Percentiles rank a stretch among this genome's conserved stretches.
These are phyloP conservation scores for Amniculicola lignicola DNA, from an alignment of 495 filamentous ascomycete species.

Conservation along the genomic window DNA sequence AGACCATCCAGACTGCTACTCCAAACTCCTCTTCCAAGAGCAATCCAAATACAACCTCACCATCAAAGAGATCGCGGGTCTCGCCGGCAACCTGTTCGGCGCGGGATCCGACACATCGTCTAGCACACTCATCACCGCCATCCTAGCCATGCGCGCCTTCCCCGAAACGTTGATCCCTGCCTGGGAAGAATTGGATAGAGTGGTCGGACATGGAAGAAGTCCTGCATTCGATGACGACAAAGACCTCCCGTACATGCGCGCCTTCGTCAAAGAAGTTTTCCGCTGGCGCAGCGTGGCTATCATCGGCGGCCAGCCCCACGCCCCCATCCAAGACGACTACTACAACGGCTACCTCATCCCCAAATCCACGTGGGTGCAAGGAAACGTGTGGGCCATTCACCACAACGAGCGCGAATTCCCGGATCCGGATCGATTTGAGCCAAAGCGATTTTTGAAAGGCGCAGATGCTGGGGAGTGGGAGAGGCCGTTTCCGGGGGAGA, in stretches of 20 bases:
- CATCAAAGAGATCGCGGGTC: conserved; percentile 42
- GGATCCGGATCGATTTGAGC: conserved; percentile 46
- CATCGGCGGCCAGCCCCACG: conserved; percentile 42
- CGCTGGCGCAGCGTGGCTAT: conserved; percentile 41
- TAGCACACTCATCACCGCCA: conserved; percentile 39
- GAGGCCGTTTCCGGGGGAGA: conserved; percentile 58
- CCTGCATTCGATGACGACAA: conserved; percentile 38
- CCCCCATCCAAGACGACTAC: conserved; percentile 39
- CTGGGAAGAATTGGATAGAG: conserved; percentile 41
- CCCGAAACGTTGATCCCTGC: conserved; percentile 35
- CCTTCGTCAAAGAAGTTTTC: conserved; percentile 41
- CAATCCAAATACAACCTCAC: conserved; percentile 42
- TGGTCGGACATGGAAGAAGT: conserved; percentile 37
- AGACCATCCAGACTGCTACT: conserved; percentile 41
- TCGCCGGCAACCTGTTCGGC: conserved; percentile 38
- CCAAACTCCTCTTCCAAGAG: conserved; percentile 45
- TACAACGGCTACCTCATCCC: conserved; percentile 41
- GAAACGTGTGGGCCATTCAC: conserved; percentile 47
- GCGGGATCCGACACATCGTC: conserved; percentile 36
- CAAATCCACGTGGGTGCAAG: conserved; percentile 39
- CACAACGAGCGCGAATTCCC: conserved; percentile 47
- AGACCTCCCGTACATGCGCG: conserved; percentile 37
- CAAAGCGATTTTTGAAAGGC: conserved; percentile 37
- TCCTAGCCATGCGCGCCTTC: conserved; percentile 40
- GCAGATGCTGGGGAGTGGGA: conserved; percentile 37